A percentile compares a stretch with the other conserved stretches of the same genome.
Conservation (phyloP, 208 protist species). For the Jaenimonas drosophilae region DNA sequence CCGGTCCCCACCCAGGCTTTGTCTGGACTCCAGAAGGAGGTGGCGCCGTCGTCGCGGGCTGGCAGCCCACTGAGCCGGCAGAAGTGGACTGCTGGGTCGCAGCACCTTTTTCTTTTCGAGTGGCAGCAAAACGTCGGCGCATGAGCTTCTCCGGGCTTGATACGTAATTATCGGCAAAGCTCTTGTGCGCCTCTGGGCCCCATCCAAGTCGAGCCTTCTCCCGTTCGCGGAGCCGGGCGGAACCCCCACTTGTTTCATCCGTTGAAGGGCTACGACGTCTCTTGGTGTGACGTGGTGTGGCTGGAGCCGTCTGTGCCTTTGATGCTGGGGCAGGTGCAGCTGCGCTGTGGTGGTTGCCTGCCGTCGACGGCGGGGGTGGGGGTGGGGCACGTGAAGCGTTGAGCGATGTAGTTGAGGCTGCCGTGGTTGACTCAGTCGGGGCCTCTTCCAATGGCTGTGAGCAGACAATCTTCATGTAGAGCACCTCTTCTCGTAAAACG, state of each 20-base stretch:
- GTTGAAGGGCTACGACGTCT: constrained; percentile 1
- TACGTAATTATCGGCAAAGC: constrained; percentile 26
- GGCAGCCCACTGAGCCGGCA: neutral
- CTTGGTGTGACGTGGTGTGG: neutral
- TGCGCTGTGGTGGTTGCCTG: neutral
- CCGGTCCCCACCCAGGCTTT: constrained; percentile 40
- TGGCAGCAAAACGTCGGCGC: constrained; percentile 5
- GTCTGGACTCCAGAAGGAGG: constrained; percentile 5
- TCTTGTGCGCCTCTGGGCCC: constrained; percentile 28
- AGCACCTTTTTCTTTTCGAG: neutral
- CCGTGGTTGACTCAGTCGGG: neutral
- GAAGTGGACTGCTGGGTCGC: neutral
- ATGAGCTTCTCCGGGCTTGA: constrained; percentile 31
- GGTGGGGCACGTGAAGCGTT: neutral
- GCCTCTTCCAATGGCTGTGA: neutral
- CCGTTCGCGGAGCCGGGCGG: neutral
- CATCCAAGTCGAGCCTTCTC: constrained; percentile 13
- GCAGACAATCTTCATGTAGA: constrained; percentile 52
- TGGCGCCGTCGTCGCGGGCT: neutral
- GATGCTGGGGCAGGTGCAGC: neutral
- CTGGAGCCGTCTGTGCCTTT: neutral
- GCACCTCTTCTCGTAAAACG: constrained; percentile 50
- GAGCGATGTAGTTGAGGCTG: neutral
- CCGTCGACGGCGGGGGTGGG: neutral
- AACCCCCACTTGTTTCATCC: neutral